These are phyloP conservation scores for Tubosaeta sp. DNA, from an alignment of 768 basidiomycete species.

Conservation along the genomic window DNA sequence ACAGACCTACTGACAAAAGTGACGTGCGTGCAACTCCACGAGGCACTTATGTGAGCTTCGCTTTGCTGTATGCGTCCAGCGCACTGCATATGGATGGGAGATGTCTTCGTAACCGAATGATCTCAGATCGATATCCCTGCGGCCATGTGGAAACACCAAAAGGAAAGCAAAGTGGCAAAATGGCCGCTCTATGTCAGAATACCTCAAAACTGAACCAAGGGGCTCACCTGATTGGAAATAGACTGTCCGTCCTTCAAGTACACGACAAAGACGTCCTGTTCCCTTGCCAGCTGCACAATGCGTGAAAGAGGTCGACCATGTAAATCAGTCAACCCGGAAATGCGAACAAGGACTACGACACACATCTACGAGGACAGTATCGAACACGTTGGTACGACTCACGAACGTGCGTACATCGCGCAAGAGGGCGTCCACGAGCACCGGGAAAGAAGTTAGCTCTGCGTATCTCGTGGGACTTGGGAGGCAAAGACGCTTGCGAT, in stretches of 20 bases:
- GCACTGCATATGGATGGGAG: constrained; percentile 13
- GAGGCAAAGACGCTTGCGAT: neutral
- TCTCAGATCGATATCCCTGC: constrained; percentile 15
- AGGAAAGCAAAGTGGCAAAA: neutral
- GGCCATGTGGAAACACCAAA: neutral
- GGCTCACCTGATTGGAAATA: constrained; percentile 4
- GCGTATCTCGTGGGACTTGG: neutral
- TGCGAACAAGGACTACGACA: neutral
- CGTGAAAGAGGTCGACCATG: neutral
- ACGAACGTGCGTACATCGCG: constrained; percentile 10
- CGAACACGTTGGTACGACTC: constrained; percentile 7
- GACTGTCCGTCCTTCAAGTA: constrained; percentile 21
- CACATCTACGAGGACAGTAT: constrained; percentile 13
- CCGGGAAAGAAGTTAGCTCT: neutral
- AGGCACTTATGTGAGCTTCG: neutral
- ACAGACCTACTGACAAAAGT: neutral
- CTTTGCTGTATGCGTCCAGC: constrained; percentile 19
- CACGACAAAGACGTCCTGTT: constrained; percentile 15
- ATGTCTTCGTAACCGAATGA: constrained; percentile 14
- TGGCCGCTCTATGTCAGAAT: too few species aligned
- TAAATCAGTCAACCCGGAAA: neutral
- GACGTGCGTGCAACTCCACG: neutral
- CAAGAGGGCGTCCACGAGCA: constrained; percentile 2
- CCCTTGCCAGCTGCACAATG: constrained; percentile 10
- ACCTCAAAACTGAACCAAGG: neutral